Evolutionary conservation across 768 basidiomycete genomes (phyloP).

Genomic region (Tylopilus felleus): DNA sequence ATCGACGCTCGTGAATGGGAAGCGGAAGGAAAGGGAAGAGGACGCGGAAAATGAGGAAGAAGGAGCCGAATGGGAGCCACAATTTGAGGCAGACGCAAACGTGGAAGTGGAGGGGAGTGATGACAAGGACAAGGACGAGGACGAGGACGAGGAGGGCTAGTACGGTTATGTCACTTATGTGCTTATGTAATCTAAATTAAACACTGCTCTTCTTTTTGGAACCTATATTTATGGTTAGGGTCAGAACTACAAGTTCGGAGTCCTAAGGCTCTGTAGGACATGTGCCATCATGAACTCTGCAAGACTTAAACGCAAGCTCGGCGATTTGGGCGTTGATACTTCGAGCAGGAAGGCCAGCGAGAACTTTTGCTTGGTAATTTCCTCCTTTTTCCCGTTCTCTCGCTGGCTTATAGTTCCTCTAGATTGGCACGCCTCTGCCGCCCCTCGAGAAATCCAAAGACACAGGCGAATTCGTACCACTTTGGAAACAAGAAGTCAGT

Average conservation of each 20-base stretch:
- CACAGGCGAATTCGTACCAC: constrained; percentile 88
- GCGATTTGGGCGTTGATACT: constrained; percentile 72
- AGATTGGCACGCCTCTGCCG: constrained; percentile 95
- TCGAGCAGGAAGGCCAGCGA: constrained; percentile 72
- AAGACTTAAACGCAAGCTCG: constrained; percentile 81
- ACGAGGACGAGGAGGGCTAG: not conserved
- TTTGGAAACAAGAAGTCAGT: constrained; percentile 95
- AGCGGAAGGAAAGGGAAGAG: constrained; percentile 35
- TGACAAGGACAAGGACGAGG: not conserved
- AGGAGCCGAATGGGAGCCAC: constrained; percentile 30
- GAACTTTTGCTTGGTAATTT: constrained; percentile 75
- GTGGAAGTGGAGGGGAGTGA: constrained; percentile 26
- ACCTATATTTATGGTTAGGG: constrained; percentile 21
- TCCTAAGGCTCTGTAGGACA: not conserved
- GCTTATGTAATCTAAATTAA: too few species aligned
- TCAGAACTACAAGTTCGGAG: not conserved
- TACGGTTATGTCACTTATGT: too few species aligned
- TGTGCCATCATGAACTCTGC: constrained; percentile 39
- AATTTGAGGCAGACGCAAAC: constrained; percentile 3
- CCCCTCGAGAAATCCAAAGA: constrained; percentile 94
- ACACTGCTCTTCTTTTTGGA: not conserved
- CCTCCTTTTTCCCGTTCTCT: not conserved
- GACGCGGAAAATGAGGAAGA: constrained; percentile 34
- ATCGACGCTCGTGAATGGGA: constrained; percentile 22
- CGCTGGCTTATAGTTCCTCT: constrained; percentile 1